A percentile compares a stretch with the other conserved stretches of the same genome.
Evolutionary conservation across 192 early-diverging fungal genomes (phyloP).

Genomic region (Ramicandelaber brevisporus): DNA sequence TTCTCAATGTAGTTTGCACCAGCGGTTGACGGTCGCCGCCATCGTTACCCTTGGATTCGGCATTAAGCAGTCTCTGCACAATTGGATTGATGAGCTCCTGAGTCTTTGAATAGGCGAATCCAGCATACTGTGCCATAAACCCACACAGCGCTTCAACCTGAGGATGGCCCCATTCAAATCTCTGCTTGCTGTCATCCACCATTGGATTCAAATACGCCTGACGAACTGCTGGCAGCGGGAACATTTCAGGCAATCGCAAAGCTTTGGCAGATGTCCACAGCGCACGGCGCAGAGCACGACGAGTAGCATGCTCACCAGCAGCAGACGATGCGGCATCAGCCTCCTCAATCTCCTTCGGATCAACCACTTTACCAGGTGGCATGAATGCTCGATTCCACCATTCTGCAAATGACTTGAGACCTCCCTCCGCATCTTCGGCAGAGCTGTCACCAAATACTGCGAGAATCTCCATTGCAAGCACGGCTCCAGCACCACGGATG

Average conservation of each 20-base stretch:
- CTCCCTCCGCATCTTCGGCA: slow-evolving; percentile 5
- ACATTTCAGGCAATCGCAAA: slow-evolving; percentile 38
- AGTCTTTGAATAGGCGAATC: no score
- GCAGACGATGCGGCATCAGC: not conserved
- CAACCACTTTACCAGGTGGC: no score
- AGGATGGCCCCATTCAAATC: slow-evolving; percentile 14
- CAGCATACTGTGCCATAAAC: no score
- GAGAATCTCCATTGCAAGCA: slow-evolving; percentile 74
- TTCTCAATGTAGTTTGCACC: no score
- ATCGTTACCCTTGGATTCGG: no score
- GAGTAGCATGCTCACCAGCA: not conserved
- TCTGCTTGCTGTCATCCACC: slow-evolving; percentile 16
- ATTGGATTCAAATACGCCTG: slow-evolving; percentile 58
- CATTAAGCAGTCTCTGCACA: no score
- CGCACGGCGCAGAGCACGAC: slow-evolving; percentile 4
- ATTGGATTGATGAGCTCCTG: no score
- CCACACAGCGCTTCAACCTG: slow-evolving; percentile 19
- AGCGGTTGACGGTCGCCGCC: no score
- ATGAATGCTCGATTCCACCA: slow-evolving; percentile 34
- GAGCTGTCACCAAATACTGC: slow-evolving; percentile 28
- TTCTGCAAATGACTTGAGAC: slow-evolving; percentile 21
- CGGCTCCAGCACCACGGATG: slow-evolving; percentile 60
- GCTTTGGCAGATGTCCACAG: slow-evolving; percentile 33
- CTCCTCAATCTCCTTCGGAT: slow-evolving; percentile 4
- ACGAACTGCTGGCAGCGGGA: slow-evolving; percentile 51